Evolutionary conservation across 306 rosid species (phyloP).

Genomic region (Fragaria ananassa): DNA sequence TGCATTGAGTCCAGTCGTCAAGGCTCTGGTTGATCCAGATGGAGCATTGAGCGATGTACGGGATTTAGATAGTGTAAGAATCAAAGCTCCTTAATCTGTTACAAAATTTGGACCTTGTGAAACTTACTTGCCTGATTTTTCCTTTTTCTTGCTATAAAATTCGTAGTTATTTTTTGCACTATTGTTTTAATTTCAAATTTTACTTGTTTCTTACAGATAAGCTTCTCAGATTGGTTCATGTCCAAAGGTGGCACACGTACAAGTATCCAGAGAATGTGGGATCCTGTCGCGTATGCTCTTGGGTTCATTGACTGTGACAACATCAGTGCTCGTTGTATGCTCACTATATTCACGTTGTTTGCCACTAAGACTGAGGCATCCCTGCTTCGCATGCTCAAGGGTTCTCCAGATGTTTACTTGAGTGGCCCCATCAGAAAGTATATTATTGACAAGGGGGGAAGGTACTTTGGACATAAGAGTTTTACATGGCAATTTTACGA

Average conservation of each 20-base stretch:
- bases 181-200: slow-evolving; percentile 9
- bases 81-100: slow-evolving; percentile 16
- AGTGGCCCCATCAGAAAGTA: slow-evolving; percentile 92
- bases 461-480: slow-evolving; percentile 40
- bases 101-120: slow-evolving; percentile 1
- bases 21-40: slow-evolving; percentile 92
- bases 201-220: slow-evolving; percentile 53
- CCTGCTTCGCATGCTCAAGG: slow-evolving; percentile 93
- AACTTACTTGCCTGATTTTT: slow-evolving; percentile 8
- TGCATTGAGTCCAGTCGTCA: slow-evolving; percentile 95
- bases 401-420: slow-evolving; percentile 88
- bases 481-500: slow-evolving; percentile 16
- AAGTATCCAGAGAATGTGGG: slow-evolving; percentile 89
- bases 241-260: slow-evolving; percentile 97
- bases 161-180: slow-evolving; percentile 1
- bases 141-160: background rate
- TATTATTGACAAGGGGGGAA: slow-evolving; percentile 92
- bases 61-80: slow-evolving; percentile 82
- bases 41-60: slow-evolving; percentile 88
- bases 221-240: slow-evolving; percentile 97
- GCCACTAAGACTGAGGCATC: slow-evolving; percentile 99
- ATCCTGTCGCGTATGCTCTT: slow-evolving; percentile 98
- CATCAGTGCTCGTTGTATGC: slow-evolving; percentile 99
- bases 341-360: slow-evolving; percentile 89
- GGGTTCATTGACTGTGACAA: slow-evolving; percentile 98